phyloP scores from a whole-genome alignment of 352 stramenopile species.

The Peronospora belbahrii region DNA sequence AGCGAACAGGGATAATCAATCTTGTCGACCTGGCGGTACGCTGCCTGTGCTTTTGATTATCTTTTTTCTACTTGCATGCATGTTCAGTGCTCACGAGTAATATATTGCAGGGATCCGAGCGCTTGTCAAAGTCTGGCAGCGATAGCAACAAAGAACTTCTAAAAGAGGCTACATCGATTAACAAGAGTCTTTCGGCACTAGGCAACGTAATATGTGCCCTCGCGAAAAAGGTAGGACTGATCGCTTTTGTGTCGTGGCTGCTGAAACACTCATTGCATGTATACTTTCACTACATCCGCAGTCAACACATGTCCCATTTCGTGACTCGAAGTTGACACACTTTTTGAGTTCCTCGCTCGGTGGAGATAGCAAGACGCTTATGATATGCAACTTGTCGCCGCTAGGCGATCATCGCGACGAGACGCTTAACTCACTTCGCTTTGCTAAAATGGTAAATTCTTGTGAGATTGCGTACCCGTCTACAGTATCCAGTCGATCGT shows the following conservation, averaged over 20 bases:
- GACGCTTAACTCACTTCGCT: conserved; percentile 80
- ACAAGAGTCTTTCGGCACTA: conserved; percentile 80
- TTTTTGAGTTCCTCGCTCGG: conserved; percentile 79
- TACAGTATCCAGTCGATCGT: conserved; percentile 47
- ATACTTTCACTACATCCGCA: conserved; percentile 8
- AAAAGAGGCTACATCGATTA: conserved; percentile 82
- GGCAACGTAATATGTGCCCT: conserved; percentile 81
- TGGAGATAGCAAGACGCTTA: conserved; percentile 84
- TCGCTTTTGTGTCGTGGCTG: not conserved
- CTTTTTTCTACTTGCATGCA: not conserved
- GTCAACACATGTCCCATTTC: conserved; percentile 77
- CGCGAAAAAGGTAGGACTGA: conserved; percentile 56
- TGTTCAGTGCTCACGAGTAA: not conserved
- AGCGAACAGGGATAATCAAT: conserved; percentile 60
- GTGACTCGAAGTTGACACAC: conserved; percentile 86
- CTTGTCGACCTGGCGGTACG: conserved; percentile 74
- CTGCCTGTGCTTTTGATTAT: not conserved
- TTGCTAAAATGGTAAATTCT: conserved; percentile 84
- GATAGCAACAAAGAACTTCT: conserved; percentile 64
- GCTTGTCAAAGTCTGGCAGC: conserved; percentile 73
- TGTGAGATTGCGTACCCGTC: conserved; percentile 73
- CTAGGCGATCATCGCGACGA: conserved; percentile 67
- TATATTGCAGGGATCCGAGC: conserved; percentile 61
- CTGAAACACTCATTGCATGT: not conserved
- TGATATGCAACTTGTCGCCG: conserved; percentile 88